Conservation (phyloP, 306 rosid genomes). For the Cyclanthera cordifolia region DNA sequence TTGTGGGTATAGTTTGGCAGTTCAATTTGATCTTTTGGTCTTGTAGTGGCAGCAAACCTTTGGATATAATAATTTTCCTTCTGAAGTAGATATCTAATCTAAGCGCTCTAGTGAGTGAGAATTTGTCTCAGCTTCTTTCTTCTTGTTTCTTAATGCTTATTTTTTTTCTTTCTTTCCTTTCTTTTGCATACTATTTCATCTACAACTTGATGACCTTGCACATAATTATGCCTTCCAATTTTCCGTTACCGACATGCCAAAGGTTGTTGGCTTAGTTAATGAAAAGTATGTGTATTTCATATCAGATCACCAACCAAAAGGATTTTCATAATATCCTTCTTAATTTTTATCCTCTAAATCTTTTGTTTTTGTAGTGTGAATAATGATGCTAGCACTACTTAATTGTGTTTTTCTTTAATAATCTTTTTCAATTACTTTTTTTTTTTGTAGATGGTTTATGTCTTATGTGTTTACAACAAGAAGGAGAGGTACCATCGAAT, state of each 20-base stretch:
- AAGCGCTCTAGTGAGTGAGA: neutral
- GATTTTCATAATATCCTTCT: neutral
- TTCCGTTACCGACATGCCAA: neutral
- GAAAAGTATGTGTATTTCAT: neutral
- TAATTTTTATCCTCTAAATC: no score
- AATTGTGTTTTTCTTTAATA: constrained; percentile 9
- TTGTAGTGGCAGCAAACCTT: neutral
- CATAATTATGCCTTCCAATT: neutral
- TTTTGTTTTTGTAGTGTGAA: neutral
- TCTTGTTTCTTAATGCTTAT: neutral
- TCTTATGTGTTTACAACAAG: constrained; percentile 82
- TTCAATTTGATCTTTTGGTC: neutral
- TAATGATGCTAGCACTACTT: neutral
- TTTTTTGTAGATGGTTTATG: constrained; percentile 84
- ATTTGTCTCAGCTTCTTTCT: neutral
- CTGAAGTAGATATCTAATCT: neutral
- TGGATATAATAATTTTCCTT: neutral
- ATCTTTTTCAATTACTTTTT: constrained; percentile 11
- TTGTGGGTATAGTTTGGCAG: neutral
- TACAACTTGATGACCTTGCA: neutral
- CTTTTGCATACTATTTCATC: neutral
- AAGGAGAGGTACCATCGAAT: constrained; percentile 85
- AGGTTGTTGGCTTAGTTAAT: constrained; percentile 5
- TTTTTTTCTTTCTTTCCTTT: neutral
- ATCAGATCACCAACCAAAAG: neutral